Base-by-base conservation (phyloP, 1,284 basidiomycete species). In the Fomitopsis betulina region DNA sequence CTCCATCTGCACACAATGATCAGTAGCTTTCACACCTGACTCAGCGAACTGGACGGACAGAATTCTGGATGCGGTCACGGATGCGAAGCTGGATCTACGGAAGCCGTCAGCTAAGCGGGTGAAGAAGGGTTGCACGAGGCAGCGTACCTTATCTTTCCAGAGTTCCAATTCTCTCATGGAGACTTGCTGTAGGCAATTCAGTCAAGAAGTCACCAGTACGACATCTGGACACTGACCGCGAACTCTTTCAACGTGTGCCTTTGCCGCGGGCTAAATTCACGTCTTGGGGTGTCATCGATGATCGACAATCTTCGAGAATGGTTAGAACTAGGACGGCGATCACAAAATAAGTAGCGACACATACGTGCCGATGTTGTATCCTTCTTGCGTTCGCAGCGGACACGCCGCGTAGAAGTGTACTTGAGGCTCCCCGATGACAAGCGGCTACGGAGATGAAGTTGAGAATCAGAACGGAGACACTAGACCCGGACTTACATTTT, bases 141-240 rank as follows among this genome's bases (percentile, higher is more conserved):
- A n/a, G 27, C 68, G 57, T 61, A 90, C 89, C 79, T 95, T 95
- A 72, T 98, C 95, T 60, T 90, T 80, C 92, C 94, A 95, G 2
- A 98, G 75, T 72, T 97, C 95, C 85, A 98, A 87, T 74, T 98
- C 95, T 47, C 95, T 85, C 89, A 97, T 94, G n/a, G 90, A 88
- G 56, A 98, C 88, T 5, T 91, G 89, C 79, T 84, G 60, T 27
- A 39, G 54, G 17, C 2, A n/a, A 51, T 12, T 65, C 33, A 53
- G 49, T n/a, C 17, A 51, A 45, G 12, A 32, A 30, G 6, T n/a
- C 27, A n/a, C 7, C 17, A 42, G 13, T 13, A 15, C 37, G 21
- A 17, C n/a, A 21, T 9, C 25, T 12, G 21, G 9, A 21, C 3
- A 68, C 79, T 27, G 63, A 76, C 78, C 63, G 94, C 94, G 72